phyloP scores from a whole-genome alignment of 2,329 filamentous ascomycete species.

The Alternaria burnsii region DNA sequence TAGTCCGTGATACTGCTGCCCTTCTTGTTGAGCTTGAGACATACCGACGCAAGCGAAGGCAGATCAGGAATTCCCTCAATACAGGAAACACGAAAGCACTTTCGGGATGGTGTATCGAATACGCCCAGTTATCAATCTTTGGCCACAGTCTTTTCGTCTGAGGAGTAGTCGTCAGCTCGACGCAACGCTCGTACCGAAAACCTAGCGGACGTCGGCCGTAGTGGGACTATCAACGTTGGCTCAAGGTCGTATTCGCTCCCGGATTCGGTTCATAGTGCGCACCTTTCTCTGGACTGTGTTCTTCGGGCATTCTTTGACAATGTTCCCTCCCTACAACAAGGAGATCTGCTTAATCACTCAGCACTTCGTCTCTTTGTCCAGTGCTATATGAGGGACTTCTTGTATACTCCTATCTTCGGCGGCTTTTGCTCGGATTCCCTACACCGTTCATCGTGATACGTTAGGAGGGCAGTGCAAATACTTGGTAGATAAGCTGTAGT shows the following conservation, averaged over 20 bases:
- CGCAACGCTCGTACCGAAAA: not conserved
- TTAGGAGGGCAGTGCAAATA: not conserved
- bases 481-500: not conserved
- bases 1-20: not conserved
- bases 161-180: not conserved
- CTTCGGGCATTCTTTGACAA: not conserved
- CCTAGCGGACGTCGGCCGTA: not conserved
- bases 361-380: not conserved
- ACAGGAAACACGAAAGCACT: not conserved
- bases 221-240: not conserved
- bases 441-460: not conserved
- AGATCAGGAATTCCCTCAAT: not conserved
- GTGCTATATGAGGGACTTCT: not conserved
- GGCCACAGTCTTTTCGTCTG: not conserved
- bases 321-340: no score
- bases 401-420: not conserved
- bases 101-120: not conserved
- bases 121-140: not conserved
- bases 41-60: not conserved
- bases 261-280: not conserved
- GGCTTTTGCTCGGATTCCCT: not conserved
- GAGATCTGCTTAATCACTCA: not conserved
- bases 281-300: not conserved
- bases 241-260: not conserved
- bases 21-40: not conserved